Evolutionary conservation across 306 rosid genomes (phyloP).

Genomic region (peach (Prunus persica)): DNA sequence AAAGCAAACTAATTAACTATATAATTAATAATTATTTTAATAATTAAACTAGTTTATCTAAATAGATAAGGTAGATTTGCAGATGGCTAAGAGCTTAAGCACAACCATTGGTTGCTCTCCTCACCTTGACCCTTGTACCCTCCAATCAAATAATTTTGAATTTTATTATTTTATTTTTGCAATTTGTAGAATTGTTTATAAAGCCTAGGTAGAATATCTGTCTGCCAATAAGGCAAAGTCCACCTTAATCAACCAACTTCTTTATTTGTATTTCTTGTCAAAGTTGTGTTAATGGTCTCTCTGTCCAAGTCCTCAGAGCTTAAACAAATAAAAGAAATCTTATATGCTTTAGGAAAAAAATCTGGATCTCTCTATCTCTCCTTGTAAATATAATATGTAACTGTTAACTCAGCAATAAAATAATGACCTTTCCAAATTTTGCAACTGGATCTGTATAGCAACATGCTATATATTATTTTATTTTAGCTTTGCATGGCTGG

Average conservation of each 20-base stretch:
- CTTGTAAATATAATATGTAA: background rate
- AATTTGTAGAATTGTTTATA: slow-evolving; percentile 20
- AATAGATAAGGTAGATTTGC: slow-evolving; percentile 40
- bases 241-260: slow-evolving; percentile 23
- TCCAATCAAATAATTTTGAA: slow-evolving; percentile 21
- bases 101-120: slow-evolving; percentile 29
- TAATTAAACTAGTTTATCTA: slow-evolving; percentile 23
- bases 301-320: background rate
- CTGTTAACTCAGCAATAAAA: background rate
- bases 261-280: background rate
- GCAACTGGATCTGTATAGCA: slow-evolving; percentile 9
- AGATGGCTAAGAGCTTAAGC: slow-evolving; percentile 15
- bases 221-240: slow-evolving; percentile 51
- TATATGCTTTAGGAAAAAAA: background rate
- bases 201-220: slow-evolving; percentile 46
- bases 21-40: background rate
- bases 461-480: background rate
- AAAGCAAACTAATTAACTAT: too few species aligned
- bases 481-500: background rate
- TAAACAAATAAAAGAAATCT: slow-evolving; percentile 14
- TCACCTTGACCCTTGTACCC: slow-evolving; percentile 43
- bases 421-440: background rate
- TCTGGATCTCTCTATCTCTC: background rate
- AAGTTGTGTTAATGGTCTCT: slow-evolving; percentile 3
- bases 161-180: background rate